These are phyloP conservation scores for Rhynchosporium graminicola DNA, from an alignment of 2,329 filamentous ascomycete species.

Conservation along the genomic window DNA sequence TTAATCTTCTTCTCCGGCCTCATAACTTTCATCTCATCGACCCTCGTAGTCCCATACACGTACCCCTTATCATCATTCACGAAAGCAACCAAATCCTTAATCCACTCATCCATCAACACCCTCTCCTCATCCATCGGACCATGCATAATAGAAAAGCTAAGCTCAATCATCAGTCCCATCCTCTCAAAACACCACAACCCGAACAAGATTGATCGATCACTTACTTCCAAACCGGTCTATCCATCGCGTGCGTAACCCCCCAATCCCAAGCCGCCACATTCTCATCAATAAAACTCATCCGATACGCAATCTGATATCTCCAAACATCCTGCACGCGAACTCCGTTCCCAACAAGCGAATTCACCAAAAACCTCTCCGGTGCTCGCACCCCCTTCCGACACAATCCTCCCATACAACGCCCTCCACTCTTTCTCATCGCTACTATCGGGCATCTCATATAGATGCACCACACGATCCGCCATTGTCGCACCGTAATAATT, in stretches of 20 bases:
- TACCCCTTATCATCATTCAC: conserved; percentile 40
- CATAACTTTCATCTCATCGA: conserved; percentile 43
- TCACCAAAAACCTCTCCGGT: conserved; percentile 41
- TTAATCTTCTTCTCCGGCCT: conserved; percentile 42
- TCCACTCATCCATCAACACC: conserved; percentile 44
- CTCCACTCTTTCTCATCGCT: conserved; percentile 42
- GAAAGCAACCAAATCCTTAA: conserved; percentile 43
- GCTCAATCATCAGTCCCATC: not conserved
- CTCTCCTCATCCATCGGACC: conserved; percentile 42
- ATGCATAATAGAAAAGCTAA: conserved; percentile 44
- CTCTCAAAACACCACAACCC: not conserved
- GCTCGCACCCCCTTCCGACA: conserved; percentile 45
- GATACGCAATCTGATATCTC: conserved; percentile 47
- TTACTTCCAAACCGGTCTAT: conserved; percentile 48
- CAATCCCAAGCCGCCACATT: conserved; percentile 42
- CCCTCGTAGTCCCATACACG: conserved; percentile 41
- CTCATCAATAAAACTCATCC: conserved; percentile 46
- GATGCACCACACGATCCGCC: conserved; percentile 41
- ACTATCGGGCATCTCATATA: conserved; percentile 42
- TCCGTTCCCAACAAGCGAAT: conserved; percentile 40
- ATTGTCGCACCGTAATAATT: conserved; percentile 48
- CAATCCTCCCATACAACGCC: conserved; percentile 45
- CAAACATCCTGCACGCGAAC: conserved; percentile 43
- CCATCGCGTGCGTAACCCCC: conserved; percentile 46
- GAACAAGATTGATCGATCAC: conserved; percentile 17